A percentile compares a stretch with the other conserved stretches of the same genome.
phyloP scores from a whole-genome alignment of 495 filamentous ascomycete species.

The Filosporella fistucella region DNA sequence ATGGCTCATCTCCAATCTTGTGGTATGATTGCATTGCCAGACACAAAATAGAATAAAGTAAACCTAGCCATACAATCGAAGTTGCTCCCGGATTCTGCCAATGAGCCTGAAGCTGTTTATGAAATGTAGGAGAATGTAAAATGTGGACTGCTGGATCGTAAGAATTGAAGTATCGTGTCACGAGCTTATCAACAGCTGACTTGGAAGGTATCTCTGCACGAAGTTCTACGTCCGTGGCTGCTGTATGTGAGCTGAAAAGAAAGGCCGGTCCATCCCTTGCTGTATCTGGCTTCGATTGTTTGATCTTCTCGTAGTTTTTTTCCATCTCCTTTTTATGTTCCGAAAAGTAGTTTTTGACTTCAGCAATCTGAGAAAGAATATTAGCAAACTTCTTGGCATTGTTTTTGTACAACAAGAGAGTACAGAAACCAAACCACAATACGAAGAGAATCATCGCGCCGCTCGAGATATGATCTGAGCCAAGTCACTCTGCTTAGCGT shows the following conservation, averaged over 20 bases:
- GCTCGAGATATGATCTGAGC: too few species aligned
- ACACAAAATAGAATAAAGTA: constrained; percentile 84
- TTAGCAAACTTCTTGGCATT: constrained; percentile 12
- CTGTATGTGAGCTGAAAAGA: constrained; percentile 65
- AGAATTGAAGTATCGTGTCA: constrained; percentile 64
- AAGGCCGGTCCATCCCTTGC: constrained; percentile 62
- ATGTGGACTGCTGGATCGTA: constrained; percentile 58
- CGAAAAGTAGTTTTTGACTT: constrained; percentile 86
- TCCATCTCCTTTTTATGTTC: constrained; percentile 52
- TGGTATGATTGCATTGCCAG: constrained; percentile 89
- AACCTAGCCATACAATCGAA: constrained; percentile 81
- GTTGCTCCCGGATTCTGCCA: constrained; percentile 82
- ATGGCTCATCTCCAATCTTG: constrained; percentile 85
- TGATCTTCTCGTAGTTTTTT: constrained; percentile 56
- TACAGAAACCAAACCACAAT: too few species aligned
- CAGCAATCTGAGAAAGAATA: constrained; percentile 60
- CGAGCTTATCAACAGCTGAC: constrained; percentile 74
- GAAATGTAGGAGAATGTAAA: constrained; percentile 82
- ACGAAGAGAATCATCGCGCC: too few species aligned
- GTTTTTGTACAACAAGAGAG: not conserved
- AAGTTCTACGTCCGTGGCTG: constrained; percentile 68
- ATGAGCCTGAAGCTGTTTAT: constrained; percentile 79
- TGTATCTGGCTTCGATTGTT: constrained; percentile 53
- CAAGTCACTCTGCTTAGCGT: too few species aligned
- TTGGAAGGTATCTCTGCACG: constrained; percentile 75